These are phyloP conservation scores for Eimeria mitis DNA, from an alignment of 169 alveolate genomes.

Conservation along the genomic window DNA sequence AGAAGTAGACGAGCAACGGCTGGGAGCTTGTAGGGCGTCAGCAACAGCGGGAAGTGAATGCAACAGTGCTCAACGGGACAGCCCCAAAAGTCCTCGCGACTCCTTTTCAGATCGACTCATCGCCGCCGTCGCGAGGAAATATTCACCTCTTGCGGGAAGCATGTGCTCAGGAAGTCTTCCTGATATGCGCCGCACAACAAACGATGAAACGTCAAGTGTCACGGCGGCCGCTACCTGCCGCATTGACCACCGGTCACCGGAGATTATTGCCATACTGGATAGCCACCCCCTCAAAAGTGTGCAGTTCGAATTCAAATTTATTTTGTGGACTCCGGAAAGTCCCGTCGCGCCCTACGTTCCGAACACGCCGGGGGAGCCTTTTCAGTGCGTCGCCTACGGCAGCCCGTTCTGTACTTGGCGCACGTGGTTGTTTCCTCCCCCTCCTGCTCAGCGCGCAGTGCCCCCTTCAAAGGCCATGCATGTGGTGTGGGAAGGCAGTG, in stretches of 20 bases:
- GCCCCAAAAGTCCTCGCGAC: neutral
- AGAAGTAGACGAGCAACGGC: constrained; percentile 15
- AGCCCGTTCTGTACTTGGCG: constrained; percentile 75
- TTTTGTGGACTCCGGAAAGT: constrained; percentile 47
- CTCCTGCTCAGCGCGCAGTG: constrained; percentile 62
- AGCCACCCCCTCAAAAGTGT: constrained; percentile 53
- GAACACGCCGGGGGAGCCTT: constrained; percentile 63
- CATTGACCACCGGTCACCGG: constrained; percentile 55
- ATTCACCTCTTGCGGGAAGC: neutral
- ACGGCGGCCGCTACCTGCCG: constrained; percentile 71
- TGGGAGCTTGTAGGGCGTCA: constrained; percentile 3
- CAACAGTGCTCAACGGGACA: constrained; percentile 9
- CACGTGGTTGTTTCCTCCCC: constrained; percentile 81
- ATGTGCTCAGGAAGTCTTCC: neutral
- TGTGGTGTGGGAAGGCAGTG: constrained; percentile 77
- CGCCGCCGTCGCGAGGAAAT: constrained; percentile 33
- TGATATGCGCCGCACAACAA: neutral
- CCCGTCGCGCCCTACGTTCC: constrained; percentile 57
- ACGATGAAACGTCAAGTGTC: constrained; percentile 42
- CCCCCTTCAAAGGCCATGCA: constrained; percentile 46
- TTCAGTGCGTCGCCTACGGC: constrained; percentile 53
- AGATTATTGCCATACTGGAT: constrained; percentile 49
- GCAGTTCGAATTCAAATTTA: constrained; percentile 75
- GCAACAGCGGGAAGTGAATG: neutral
- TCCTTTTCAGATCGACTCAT: constrained; percentile 35